These are phyloP conservation scores for Alternaria conjuncta DNA, from an alignment of 2,329 filamentous ascomycete genomes.

Conservation along the genomic window DNA sequence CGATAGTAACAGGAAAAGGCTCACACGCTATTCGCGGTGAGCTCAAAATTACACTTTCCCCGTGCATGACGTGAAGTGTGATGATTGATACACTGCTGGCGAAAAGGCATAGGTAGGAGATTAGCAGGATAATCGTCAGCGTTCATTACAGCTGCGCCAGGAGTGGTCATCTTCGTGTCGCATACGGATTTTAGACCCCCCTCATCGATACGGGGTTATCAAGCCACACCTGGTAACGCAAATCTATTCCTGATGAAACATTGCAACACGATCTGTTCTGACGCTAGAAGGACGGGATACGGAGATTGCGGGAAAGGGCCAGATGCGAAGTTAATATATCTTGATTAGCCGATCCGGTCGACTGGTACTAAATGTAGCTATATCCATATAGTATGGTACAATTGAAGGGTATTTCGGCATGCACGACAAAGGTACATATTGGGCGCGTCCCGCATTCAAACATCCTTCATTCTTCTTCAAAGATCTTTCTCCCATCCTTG, in stretches of 20 bases:
- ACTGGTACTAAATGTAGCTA: constrained; percentile 13
- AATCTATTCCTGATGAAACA: too few relatives aligned
- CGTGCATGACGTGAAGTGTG: background rate
- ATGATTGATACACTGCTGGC: background rate
- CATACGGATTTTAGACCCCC: too few relatives aligned
- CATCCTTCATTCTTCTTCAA: background rate
- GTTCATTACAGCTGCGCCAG: too few relatives aligned
- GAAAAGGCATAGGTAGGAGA: too few relatives aligned
- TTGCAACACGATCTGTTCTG: too few relatives aligned
- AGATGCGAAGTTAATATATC: background rate
- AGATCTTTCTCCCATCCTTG: background rate
- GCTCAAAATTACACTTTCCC: background rate
- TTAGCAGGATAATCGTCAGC: too few relatives aligned
- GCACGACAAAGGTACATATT: background rate
- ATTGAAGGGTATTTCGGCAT: constrained; percentile 5
- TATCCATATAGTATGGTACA: constrained; percentile 8
- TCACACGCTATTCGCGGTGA: background rate
- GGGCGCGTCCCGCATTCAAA: background rate
- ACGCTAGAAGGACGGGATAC: background rate
- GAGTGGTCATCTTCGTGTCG: too few relatives aligned
- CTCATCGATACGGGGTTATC: too few relatives aligned
- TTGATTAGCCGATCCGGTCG: constrained; percentile 11
- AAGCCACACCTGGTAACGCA: too few relatives aligned
- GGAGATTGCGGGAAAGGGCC: background rate
- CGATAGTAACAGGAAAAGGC: background rate